A percentile compares a stretch with the other conserved stretches of the same genome.
These are phyloP conservation scores for Pseudocercospora ulei DNA, from an alignment of 2,329 filamentous ascomycete genomes.

Conservation along the genomic window DNA sequence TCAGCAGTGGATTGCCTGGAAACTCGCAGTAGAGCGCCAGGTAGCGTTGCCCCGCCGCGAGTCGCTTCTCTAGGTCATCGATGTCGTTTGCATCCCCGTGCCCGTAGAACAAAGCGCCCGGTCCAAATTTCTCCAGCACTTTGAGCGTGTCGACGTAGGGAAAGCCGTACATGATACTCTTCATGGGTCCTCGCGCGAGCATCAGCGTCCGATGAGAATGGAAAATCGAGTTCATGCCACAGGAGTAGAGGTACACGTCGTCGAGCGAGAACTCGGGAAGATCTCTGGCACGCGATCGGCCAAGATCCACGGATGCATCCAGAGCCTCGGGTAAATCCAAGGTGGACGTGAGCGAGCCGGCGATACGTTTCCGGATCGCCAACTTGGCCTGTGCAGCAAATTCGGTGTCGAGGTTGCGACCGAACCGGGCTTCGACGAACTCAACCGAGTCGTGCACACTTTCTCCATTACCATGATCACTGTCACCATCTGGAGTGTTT, in stretches of 20 bases:
- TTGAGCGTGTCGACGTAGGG: conserved; percentile 96
- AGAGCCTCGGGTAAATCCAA: conserved; percentile 55
- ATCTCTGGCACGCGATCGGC: conserved; percentile 33
- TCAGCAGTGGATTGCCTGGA: conserved; percentile 80
- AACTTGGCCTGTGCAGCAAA: conserved; percentile 73
- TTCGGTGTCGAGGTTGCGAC: conserved; percentile 73
- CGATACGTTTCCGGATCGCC: conserved; percentile 77
- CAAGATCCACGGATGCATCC: conserved; percentile 35
- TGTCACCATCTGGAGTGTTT: conserved; percentile 14
- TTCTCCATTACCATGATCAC: conserved; percentile 24
- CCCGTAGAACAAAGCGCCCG: conserved; percentile 81
- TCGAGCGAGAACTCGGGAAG: conserved; percentile 63
- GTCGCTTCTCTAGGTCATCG: conserved; percentile 66
- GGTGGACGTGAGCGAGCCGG: conserved; percentile 68
- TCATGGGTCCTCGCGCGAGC: conserved; percentile 51
- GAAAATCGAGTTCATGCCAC: conserved; percentile 93
- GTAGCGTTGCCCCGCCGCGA: conserved; percentile 64
- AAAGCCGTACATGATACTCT: conserved; percentile 91
- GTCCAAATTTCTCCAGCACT: conserved; percentile 86
- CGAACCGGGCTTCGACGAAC: conserved; percentile 90
- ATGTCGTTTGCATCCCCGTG: conserved; percentile 66
- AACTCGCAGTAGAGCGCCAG: conserved; percentile 89
- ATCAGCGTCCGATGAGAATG: conserved; percentile 70
- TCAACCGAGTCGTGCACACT: conserved; percentile 58
- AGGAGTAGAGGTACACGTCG: conserved; percentile 81